Evolutionary conservation across 441 rosid genomes (phyloP), one percentile per base, ranked within the genome.

Genomic region (Jatropha multifida): DNA sequence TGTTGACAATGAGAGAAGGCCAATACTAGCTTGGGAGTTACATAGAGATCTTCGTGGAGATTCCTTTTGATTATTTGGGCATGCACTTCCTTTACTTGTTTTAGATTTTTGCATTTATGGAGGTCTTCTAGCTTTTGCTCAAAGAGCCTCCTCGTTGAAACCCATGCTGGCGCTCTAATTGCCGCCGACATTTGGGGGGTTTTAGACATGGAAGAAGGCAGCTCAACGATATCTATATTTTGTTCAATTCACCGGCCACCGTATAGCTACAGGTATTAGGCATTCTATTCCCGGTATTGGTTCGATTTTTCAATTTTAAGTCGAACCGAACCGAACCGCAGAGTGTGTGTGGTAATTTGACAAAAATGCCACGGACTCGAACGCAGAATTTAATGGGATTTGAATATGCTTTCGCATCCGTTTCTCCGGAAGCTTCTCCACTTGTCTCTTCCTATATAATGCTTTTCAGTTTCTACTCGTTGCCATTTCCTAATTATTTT

Each of bases 51-150:
- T 7, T 51, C 56, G 52, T 80, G 85, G 66, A 78, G 76, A 80
- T 88, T 83, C 17, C 81, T 85, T 81, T 85, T 90, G 71, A 85
- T 58, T 40, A 88, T 52, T 51, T 73, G 86, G 73, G 85, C 87
- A 61, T 90, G 93, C 74, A 87, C 72, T 79, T 89, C 92, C 20
- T 82, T 84, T 59, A 89, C 79, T 52, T 83, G 89, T 81, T 64
- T 71, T 49, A 92, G 69, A 80, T 90, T 85, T 0, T 76, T 73
- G 80, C 90, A 90, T 74, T 86, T 90, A 69, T 88, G 94, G 80
- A 92, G 94, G 48, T 87, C 83, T 37, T 86, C 87, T 7, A 94
- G 85, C 44, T 77, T 87, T 72, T 88, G 90, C 78, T 94, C 92
- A 76, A 94, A 79, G 56, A 87, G 77, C 71, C 92, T 85, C 75